These are phyloP conservation scores for Fusarium verrucosum DNA, from an alignment of 2,329 filamentous ascomycete species.

Conservation along the genomic window DNA sequence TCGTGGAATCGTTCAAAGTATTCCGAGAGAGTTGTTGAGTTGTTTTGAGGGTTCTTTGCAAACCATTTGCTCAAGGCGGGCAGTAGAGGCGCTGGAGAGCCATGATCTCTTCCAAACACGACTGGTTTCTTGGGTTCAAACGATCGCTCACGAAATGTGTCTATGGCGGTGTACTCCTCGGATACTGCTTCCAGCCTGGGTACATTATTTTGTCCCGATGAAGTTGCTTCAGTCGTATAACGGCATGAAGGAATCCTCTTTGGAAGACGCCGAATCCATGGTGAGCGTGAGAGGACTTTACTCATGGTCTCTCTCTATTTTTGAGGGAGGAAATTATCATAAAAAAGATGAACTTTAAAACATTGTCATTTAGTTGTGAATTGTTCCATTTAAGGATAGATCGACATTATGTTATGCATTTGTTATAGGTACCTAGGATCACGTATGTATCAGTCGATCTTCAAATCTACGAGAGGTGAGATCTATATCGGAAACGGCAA, in stretches of 20 bases:
- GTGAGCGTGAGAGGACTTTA: constrained; percentile 3
- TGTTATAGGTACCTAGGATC: neutral
- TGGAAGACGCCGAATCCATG: constrained; percentile 33
- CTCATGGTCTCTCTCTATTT: constrained; percentile 19
- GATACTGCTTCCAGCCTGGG: neutral
- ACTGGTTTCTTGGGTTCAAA: constrained; percentile 62
- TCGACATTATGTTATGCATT: constrained; percentile 20
- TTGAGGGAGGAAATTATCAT: neutral
- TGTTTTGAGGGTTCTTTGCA: constrained; percentile 13
- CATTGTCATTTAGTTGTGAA: neutral
- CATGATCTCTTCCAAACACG: constrained; percentile 57
- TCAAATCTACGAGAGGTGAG: neutral
- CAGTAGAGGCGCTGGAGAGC: constrained; percentile 51
- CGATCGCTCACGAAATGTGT: constrained; percentile 61
- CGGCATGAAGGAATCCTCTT: constrained; percentile 3
- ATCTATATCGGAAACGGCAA: constrained; percentile 36
- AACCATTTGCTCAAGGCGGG: constrained; percentile 72
- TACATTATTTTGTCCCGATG: neutral
- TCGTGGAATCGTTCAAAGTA: constrained; percentile 47
- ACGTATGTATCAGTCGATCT: neutral
- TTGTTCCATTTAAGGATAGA: constrained; percentile 3
- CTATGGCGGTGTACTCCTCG: constrained; percentile 45
- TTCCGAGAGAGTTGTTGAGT: constrained; percentile 34
- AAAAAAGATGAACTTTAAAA: neutral
- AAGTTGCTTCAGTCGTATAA: neutral